Evolutionary conservation across 2,329 filamentous ascomycete species (phyloP).

Genomic region (Calonectria ilicicola): DNA sequence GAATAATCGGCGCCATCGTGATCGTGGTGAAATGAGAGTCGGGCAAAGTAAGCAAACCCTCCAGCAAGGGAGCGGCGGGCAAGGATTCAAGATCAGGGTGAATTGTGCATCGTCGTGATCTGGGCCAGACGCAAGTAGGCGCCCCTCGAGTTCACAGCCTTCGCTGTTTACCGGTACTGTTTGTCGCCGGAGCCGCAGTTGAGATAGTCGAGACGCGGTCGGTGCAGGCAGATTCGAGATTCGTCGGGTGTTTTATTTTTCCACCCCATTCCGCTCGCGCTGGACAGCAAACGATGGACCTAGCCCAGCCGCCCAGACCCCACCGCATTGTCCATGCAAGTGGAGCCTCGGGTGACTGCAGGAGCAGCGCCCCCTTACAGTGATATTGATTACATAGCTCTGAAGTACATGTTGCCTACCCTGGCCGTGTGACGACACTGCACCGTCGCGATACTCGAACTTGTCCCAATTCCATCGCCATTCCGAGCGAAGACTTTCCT

Average conservation of each 20-base stretch:
- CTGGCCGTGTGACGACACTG: slow-evolving; percentile 32
- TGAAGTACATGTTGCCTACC: slow-evolving; percentile 1
- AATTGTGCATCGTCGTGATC: slow-evolving; percentile 38
- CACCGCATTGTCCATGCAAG: not conserved
- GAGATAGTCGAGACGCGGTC: not conserved
- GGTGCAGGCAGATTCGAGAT: slow-evolving; percentile 10
- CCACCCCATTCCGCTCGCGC: slow-evolving; percentile 27
- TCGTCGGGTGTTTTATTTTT: slow-evolving; percentile 35
- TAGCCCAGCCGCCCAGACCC: slow-evolving; percentile 14
- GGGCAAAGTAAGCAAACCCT: slow-evolving; percentile 11
- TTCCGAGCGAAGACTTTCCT: slow-evolving; percentile 1
- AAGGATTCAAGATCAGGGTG: slow-evolving; percentile 28
- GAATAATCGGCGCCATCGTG: slow-evolving; percentile 39
- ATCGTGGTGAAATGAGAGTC: not conserved
- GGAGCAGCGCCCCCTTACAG: slow-evolving; percentile 17
- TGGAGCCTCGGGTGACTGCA: not conserved
- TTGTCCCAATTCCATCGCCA: slow-evolving; percentile 19
- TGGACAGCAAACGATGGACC: slow-evolving; percentile 7
- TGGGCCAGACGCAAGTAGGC: slow-evolving; percentile 18
- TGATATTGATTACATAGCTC: slow-evolving; percentile 28
- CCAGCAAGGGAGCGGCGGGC: slow-evolving; percentile 23
- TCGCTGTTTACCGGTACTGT: not conserved
- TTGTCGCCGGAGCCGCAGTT: not conserved
- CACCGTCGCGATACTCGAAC: slow-evolving; percentile 16
- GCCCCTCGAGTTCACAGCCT: slow-evolving; percentile 9